phyloP scores from a whole-genome alignment of 768 basidiomycete genomes.

The Agrocybe chaxingu region DNA sequence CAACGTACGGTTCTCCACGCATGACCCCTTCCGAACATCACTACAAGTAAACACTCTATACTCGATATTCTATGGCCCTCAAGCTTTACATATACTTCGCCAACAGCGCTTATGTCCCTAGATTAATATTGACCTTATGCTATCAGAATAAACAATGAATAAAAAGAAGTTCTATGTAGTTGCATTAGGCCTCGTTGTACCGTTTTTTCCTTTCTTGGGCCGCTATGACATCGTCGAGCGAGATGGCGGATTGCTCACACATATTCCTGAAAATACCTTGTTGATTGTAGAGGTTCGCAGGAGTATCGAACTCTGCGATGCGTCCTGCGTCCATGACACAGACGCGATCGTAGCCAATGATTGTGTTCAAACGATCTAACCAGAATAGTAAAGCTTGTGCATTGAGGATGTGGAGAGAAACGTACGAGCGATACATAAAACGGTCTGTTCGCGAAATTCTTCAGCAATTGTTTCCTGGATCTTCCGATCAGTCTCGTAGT shows the following conservation, averaged over 20 bases:
- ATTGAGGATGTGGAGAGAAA: slow-evolving; percentile 6
- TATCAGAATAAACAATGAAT: no score
- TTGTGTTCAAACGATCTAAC: slow-evolving; percentile 80
- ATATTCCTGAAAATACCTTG: slow-evolving; percentile 76
- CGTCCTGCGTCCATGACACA: slow-evolving; percentile 82
- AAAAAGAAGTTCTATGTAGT: no score
- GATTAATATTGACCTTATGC: no score
- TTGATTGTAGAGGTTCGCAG: slow-evolving; percentile 54
- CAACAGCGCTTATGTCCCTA: no score
- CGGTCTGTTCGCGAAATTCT: slow-evolving; percentile 79
- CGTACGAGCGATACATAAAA: slow-evolving; percentile 83
- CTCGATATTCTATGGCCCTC: no score
- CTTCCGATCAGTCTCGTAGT: slow-evolving; percentile 83
- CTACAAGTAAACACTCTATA: no score
- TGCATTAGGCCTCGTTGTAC: no score
- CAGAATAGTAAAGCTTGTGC: background rate
- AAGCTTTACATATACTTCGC: no score
- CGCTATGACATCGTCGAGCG: slow-evolving; percentile 49
- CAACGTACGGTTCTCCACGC: no score
- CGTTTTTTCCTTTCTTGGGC: no score
- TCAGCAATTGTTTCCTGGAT: slow-evolving; percentile 87
- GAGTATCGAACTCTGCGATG: slow-evolving; percentile 83
- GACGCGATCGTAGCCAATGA: slow-evolving; percentile 83
- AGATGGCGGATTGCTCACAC: slow-evolving; percentile 76
- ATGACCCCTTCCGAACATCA: no score